phyloP scores from a whole-genome alignment of 306 rosid genomes.

The Datisca glomerata region DNA sequence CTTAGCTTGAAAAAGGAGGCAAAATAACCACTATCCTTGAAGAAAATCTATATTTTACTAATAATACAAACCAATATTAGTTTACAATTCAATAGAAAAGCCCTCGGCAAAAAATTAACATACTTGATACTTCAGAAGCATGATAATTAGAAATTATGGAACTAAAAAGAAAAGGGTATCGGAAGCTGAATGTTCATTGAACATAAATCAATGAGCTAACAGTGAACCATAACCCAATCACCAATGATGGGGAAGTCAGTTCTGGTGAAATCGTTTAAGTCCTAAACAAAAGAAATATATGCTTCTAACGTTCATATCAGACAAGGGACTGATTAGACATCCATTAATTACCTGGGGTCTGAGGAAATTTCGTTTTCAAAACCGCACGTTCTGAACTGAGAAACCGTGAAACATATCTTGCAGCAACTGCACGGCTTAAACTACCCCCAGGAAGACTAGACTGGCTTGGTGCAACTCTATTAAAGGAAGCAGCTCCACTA shows the following conservation, averaged over 20 bases:
- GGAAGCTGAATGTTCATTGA: no score
- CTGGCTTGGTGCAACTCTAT: conserved; percentile 59
- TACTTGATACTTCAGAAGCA: no score
- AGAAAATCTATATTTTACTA: no score
- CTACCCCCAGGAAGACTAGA: conserved; percentile 45
- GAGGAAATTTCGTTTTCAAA: conserved; percentile 33
- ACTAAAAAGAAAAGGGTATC: background rate
- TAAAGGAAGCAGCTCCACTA: conserved; percentile 44
- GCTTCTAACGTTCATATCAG: background rate
- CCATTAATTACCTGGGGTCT: conserved; percentile 46
- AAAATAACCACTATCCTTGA: no score
- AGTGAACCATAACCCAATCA: background rate
- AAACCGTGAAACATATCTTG: conserved; percentile 72
- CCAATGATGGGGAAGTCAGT: conserved; percentile 2
- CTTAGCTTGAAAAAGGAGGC: no score
- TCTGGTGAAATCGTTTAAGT: background rate
- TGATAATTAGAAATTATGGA: no score
- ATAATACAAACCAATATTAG: no score
- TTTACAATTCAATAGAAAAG: no score
- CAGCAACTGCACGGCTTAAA: conserved; percentile 52
- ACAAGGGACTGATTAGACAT: conserved; percentile 7
- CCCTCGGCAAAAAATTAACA: no score
- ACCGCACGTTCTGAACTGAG: conserved; percentile 54
- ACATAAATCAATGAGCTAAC: background rate
- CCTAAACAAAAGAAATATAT: background rate